Percentiles rank a stretch among this genome's conserved stretches.
These are phyloP conservation scores for Trametes polyzona DNA, from an alignment of 1,284 basidiomycete species.

Conservation along the genomic window DNA sequence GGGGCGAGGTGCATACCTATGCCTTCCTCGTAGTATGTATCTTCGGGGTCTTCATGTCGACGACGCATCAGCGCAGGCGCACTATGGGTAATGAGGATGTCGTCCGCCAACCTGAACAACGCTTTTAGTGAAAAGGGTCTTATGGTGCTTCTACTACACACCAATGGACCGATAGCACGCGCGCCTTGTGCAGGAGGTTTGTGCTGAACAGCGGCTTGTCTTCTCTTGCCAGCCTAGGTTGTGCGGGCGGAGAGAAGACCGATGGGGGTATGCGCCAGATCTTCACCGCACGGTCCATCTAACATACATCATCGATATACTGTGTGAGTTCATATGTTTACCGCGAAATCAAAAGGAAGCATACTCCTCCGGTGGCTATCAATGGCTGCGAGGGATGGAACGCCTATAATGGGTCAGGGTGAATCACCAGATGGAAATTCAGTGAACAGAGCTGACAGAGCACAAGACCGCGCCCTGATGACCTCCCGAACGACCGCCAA, in stretches of 20 bases:
- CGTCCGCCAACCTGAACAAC: conserved; percentile 58
- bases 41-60: conserved; percentile 26
- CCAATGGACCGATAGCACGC: conserved; percentile 68
- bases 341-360: too few species aligned
- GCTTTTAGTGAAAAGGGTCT: neutral
- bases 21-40: conserved; percentile 41
- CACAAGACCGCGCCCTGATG: conserved; percentile 67
- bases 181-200: conserved; percentile 63
- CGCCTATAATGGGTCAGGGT: conserved; percentile 47
- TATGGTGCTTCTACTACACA: conserved; percentile 32
- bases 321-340: too few species aligned
- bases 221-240: conserved; percentile 52
- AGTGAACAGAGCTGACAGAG: conserved; percentile 49
- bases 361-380: conserved; percentile 78
- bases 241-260: conserved; percentile 27
- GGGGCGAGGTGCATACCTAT: conserved; percentile 24
- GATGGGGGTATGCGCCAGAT: conserved; percentile 59
- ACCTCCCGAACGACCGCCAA: conserved; percentile 71
- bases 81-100: conserved; percentile 63
- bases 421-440: neutral
- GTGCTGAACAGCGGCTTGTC: conserved; percentile 78
- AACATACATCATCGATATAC: neutral
- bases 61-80: conserved; percentile 57
- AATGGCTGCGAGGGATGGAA: conserved; percentile 66
- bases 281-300: conserved; percentile 75